phyloP scores from a whole-genome alignment of 352 stramenopile genomes.

The Aphanomyces euteiches region DNA sequence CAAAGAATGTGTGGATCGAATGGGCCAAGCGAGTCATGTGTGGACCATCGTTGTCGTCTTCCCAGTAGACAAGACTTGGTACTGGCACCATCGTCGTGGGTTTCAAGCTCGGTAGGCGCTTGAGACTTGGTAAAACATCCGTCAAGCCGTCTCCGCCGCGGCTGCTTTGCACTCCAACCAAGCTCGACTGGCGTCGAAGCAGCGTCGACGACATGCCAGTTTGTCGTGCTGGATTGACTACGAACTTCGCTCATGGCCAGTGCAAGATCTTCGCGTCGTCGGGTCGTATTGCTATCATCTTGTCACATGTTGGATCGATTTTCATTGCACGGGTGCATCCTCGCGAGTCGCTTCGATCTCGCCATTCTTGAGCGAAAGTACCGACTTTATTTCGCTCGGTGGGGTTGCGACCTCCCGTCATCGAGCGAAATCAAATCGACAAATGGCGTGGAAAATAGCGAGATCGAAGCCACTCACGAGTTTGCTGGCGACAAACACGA shows the following conservation, averaged over 20 bases:
- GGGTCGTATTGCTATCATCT: too few species aligned
- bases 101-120: conserved; percentile 2
- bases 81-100: conserved; percentile 6
- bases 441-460: too few species aligned
- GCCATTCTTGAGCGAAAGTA: too few species aligned
- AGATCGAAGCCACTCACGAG: too few species aligned
- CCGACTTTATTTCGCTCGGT: too few species aligned
- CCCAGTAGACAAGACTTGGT: neutral
- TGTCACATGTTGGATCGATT: too few species aligned
- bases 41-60: conserved; percentile 7
- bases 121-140: neutral
- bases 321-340: too few species aligned
- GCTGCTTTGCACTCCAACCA: neutral
- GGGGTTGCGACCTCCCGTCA: too few species aligned
- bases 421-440: too few species aligned
- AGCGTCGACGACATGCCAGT: neutral
- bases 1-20: conserved; percentile 8
- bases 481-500: too few species aligned
- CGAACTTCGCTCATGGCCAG: neutral
- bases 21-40: conserved; percentile 2
- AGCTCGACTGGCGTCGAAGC: neutral
- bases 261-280: too few species aligned
- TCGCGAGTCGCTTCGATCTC: too few species aligned
- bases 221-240: neutral
- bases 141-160: neutral